Conservation (phyloP, 192 early-diverging fungal species). For the Coemansia reversa region DNA sequence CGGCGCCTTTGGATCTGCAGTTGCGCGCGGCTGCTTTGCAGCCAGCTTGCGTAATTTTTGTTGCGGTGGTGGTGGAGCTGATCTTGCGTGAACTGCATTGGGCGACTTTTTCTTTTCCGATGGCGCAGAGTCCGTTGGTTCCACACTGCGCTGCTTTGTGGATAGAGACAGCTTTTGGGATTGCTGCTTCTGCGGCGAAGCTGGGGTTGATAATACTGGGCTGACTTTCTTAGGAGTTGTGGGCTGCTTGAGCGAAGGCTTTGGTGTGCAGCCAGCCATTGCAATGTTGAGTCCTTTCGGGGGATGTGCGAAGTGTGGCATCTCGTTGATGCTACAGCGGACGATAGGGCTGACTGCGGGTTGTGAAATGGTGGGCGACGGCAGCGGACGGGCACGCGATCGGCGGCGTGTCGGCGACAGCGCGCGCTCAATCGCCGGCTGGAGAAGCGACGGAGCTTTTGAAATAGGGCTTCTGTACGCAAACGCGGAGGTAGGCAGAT, state of each 20-base stretch:
- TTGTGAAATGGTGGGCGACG: background rate
- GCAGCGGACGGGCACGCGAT: background rate
- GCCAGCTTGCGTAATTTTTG: background rate
- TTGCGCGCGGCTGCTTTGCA: background rate
- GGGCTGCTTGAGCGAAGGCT: background rate
- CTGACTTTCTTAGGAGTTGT: background rate
- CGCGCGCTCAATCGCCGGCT: conserved; percentile 19
- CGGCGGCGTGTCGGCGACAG: conserved; percentile 9
- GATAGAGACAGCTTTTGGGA: background rate
- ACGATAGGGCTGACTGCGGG: background rate
- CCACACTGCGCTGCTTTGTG: background rate
- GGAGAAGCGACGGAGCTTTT: background rate
- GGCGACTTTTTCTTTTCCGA: background rate
- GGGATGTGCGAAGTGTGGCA: background rate
- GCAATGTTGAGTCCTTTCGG: background rate
- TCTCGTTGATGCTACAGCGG: conserved; percentile 8
- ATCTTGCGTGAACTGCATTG: background rate
- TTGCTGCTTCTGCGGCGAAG: background rate
- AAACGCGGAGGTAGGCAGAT: background rate
- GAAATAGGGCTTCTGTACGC: background rate
- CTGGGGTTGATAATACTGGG: background rate
- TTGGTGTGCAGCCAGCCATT: background rate
- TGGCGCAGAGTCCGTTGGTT: background rate
- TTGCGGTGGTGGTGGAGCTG: background rate
- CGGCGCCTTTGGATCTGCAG: conserved; percentile 4